Evolutionary conservation across 2,329 filamentous ascomycete genomes (phyloP).

Genomic region (Claviceps spartinae): DNA sequence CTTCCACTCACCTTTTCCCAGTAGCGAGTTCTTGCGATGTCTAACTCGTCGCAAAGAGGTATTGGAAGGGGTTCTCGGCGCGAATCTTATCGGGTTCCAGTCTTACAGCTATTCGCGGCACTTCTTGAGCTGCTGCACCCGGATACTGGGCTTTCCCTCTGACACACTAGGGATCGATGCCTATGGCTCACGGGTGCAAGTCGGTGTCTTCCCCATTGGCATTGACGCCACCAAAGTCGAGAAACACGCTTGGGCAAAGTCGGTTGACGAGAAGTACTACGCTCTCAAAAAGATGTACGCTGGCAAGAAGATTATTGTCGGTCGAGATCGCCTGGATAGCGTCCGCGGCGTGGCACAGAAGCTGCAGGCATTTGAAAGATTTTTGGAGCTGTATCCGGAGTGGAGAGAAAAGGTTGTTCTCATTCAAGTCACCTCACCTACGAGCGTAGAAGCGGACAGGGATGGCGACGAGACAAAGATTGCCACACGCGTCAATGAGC

Average conservation of each 20-base stretch:
- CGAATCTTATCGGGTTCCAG: slow-evolving; percentile 91
- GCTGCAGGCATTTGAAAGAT: slow-evolving; percentile 83
- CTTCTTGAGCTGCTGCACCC: slow-evolving; percentile 86
- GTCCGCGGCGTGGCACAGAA: slow-evolving; percentile 93
- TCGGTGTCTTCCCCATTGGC: slow-evolving; percentile 89
- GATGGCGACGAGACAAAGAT: slow-evolving; percentile 70
- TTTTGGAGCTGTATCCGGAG: slow-evolving; percentile 79
- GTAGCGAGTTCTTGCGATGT: slow-evolving; percentile 88
- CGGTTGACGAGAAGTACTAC: slow-evolving; percentile 57
- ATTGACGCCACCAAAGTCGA: slow-evolving; percentile 79
- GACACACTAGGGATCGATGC: slow-evolving; percentile 76
- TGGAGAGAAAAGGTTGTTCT: slow-evolving; percentile 87
- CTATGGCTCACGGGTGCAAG: slow-evolving; percentile 76
- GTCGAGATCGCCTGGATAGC: slow-evolving; percentile 84
- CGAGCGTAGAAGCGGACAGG: slow-evolving; percentile 62
- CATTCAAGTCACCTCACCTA: slow-evolving; percentile 88
- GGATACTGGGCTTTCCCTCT: slow-evolving; percentile 80
- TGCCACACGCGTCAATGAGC: slow-evolving; percentile 75
- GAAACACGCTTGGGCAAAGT: slow-evolving; percentile 56
- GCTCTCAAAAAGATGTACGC: slow-evolving; percentile 64
- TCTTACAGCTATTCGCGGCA: slow-evolving; percentile 91
- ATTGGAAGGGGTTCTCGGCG: slow-evolving; percentile 74
- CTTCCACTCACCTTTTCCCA: slow-evolving; percentile 87
- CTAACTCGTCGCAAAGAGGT: slow-evolving; percentile 80
- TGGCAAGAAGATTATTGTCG: slow-evolving; percentile 92